These are phyloP conservation scores for Mycena rosella DNA, from an alignment of 768 basidiomycete genomes.

Conservation along the genomic window DNA sequence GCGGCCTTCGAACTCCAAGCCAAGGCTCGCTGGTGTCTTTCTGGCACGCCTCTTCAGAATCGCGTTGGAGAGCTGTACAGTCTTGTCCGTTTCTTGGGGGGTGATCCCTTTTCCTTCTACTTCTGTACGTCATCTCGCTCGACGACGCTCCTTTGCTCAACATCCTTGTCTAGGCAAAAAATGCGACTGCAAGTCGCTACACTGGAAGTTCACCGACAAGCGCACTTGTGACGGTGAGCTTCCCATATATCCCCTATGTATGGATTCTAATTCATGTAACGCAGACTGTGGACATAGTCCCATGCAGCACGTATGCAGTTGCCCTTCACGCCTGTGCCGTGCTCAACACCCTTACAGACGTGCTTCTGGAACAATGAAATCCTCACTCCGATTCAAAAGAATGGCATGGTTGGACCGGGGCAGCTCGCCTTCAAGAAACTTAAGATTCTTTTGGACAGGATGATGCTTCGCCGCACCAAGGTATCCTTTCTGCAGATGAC, in stretches of 20 bases:
- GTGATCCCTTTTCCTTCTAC: slow-evolving; percentile 92
- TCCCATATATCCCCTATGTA: neutral
- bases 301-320: slow-evolving; percentile 76
- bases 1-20: slow-evolving; percentile 92
- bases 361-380: slow-evolving; percentile 99
- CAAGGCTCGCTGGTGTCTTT: slow-evolving; percentile 93
- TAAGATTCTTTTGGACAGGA: slow-evolving; percentile 86
- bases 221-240: slow-evolving; percentile 82
- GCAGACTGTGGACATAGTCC: slow-evolving; percentile 88
- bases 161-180: slow-evolving; percentile 72
- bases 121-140: slow-evolving; percentile 71
- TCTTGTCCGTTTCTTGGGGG: slow-evolving; percentile 91
- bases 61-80: slow-evolving; percentile 99
- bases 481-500: slow-evolving; percentile 47
- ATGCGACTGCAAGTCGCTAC: slow-evolving; percentile 94
- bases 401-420: slow-evolving; percentile 87
- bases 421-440: slow-evolving; percentile 91
- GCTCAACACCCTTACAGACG: slow-evolving; percentile 61
- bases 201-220: slow-evolving; percentile 93
- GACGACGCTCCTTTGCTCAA: slow-evolving; percentile 8
- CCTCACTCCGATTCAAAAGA: slow-evolving; percentile 93
- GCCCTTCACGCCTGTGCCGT: slow-evolving; percentile 7
- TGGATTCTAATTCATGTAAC: slow-evolving; percentile 4
- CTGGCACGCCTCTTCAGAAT: slow-evolving; percentile 96
- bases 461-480: slow-evolving; percentile 96